Percentiles rank a stretch among this genome's conserved stretches.
These are phyloP conservation scores for Trichosporon ovoides DNA, from an alignment of 1,284 basidiomycete species.

Conservation along the genomic window DNA sequence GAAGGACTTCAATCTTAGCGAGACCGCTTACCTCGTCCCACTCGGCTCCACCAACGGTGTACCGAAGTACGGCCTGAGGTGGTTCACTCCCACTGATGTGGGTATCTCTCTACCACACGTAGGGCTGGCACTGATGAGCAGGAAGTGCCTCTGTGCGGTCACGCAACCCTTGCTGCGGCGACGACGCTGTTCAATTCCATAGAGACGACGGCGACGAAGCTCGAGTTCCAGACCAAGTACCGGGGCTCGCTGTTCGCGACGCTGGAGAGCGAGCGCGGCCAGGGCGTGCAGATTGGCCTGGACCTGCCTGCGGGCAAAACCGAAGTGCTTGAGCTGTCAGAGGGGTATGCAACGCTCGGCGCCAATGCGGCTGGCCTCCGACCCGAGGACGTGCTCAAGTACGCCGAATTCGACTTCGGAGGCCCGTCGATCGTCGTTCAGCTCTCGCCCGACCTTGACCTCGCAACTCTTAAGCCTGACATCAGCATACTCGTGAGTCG, in stretches of 20 bases:
- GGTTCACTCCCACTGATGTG: slow-evolving; percentile 39
- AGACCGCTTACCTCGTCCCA: slow-evolving; percentile 36
- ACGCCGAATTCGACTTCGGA: slow-evolving; percentile 20
- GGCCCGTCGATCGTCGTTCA: slow-evolving; percentile 20
- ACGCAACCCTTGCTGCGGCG: slow-evolving; percentile 39
- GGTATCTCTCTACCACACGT: not conserved
- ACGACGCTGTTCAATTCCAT: slow-evolving; percentile 27
- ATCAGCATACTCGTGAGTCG: slow-evolving; percentile 22
- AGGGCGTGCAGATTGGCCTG: slow-evolving; percentile 56
- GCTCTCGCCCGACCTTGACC: slow-evolving; percentile 19
- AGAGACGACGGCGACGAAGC: slow-evolving; percentile 15
- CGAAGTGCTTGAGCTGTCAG: not conserved
- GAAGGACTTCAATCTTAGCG: slow-evolving; percentile 36
- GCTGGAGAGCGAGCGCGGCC: slow-evolving; percentile 13
- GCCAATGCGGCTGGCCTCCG: slow-evolving; percentile 11
- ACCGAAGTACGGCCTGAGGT: slow-evolving; percentile 32
- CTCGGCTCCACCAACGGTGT: slow-evolving; percentile 14
- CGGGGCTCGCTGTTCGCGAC: slow-evolving; percentile 30
- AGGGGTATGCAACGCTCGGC: not conserved
- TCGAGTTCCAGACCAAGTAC: slow-evolving; percentile 32
- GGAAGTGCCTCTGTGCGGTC: slow-evolving; percentile 41
- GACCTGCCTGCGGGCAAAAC: slow-evolving; percentile 58
- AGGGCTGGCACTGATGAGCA: slow-evolving; percentile 6
- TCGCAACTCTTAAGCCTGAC: slow-evolving; percentile 22
- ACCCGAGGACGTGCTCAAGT: slow-evolving; percentile 12